These are phyloP conservation scores for Scedosporium apiospermum DNA, from an alignment of 2,329 filamentous ascomycete genomes.

Conservation along the genomic window DNA sequence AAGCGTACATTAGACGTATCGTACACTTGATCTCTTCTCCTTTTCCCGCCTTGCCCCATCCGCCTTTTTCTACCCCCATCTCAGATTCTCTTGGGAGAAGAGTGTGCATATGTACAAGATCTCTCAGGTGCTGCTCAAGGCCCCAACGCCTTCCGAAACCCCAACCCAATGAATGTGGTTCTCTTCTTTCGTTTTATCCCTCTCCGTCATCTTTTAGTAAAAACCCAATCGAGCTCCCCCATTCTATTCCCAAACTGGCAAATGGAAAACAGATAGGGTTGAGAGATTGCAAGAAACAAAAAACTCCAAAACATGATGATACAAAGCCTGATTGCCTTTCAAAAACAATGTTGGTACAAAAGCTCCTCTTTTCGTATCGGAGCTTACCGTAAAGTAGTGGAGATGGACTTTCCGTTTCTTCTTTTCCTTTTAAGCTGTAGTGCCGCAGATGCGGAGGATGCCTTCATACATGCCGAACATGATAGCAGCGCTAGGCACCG, in stretches of 20 bases:
- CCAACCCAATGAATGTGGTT: too few species aligned
- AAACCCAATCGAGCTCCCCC: too few species aligned
- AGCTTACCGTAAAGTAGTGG: not conserved
- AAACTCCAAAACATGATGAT: too few species aligned
- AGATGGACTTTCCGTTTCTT: not conserved
- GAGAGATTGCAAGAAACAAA: not conserved
- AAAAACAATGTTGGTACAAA: too few species aligned
- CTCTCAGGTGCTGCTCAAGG: too few species aligned
- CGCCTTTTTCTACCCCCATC: not conserved
- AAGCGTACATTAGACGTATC: not conserved
- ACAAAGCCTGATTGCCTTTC: too few species aligned
- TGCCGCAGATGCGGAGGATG: slow-evolving; percentile 38
- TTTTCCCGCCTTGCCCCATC: not conserved
- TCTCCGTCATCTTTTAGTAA: not conserved
- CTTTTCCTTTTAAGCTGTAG: not conserved
- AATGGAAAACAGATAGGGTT: too few species aligned
- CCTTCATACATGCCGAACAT: slow-evolving; percentile 86
- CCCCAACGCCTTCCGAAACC: too few species aligned
- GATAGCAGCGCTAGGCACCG: slow-evolving; percentile 86
- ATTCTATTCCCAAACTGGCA: too few species aligned
- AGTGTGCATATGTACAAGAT: too few species aligned
- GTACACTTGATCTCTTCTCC: not conserved
- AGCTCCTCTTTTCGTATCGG: not conserved
- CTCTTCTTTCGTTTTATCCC: too few species aligned
- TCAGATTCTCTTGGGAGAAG: too few species aligned